Base-by-base conservation (phyloP, 371 early-diverging fungal species). In the Mucor racemosus region DNA sequence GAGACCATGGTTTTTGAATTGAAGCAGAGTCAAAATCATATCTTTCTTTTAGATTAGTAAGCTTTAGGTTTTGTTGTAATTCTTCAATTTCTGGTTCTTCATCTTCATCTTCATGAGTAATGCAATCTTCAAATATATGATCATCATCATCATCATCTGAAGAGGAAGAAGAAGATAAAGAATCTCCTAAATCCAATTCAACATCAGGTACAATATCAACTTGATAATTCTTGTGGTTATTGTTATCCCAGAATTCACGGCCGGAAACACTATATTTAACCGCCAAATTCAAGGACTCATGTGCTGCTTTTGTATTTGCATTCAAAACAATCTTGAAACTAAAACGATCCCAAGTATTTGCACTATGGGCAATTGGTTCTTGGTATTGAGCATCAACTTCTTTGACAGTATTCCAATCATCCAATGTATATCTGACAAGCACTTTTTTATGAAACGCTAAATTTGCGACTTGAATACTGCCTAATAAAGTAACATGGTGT, bases 211-310 rank as follows among this genome's bases (percentile, higher is more conserved):
- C 14, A 14, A 74, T 60, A 38, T 69, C 58, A n/a, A 69, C 7
- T 44, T 60, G 44, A 76, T 92, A 92, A 72, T 93, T 90, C 34
- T 76, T 69, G 7, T 88, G 86, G n/a, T 72, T 65, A 76, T 94
- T 92, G 75, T 91, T 94, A 76, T 95, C 95, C 95, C 95, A 95
- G 71, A 82, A 84, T 69, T 88, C 89, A 26, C 78, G 76, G 50
- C 85, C 88, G 53, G 75, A 73, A 36, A 91, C 92, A 2, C 66
- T 68, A 68, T 92, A 81, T 7, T 71, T 67, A 3, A 77, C 57
- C 17, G 72, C 76, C 10, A 79, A 31, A 41, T 62, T 64, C 4
- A 76, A 9, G 0, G 60, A 60, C 17, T 63, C 36, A 21, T 60
- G 67, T 35, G 55, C 50, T 35, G 41, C 46, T 7, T 61, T 41